A percentile compares a stretch with the other conserved stretches of the same genome.
phyloP scores from a whole-genome alignment of 345 rosid genomes.

The Eucalyptus cloeziana region DNA sequence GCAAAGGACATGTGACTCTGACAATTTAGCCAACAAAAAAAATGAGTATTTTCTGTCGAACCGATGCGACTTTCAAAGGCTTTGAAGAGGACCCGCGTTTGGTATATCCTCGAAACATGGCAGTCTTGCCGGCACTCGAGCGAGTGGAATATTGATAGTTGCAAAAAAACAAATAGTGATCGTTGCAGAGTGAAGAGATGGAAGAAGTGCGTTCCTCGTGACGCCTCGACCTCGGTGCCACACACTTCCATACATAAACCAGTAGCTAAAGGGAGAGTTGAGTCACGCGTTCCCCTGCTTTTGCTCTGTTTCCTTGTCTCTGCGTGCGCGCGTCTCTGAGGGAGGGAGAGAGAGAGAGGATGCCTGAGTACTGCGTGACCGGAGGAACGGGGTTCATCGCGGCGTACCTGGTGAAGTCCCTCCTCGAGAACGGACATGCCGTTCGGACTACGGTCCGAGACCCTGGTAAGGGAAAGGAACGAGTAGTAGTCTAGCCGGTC shows the following conservation, averaged over 20 bases:
- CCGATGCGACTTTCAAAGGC: background rate
- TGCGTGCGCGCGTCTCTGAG: background rate
- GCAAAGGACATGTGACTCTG: background rate
- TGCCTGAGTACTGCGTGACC: constrained; percentile 84
- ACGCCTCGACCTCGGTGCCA: background rate
- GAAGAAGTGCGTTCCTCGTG: background rate
- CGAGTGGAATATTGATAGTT: background rate
- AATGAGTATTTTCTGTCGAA: background rate
- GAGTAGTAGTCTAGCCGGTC: background rate
- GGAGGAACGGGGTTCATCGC: constrained; percentile 94
- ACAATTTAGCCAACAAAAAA: background rate
- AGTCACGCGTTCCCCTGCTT: background rate
- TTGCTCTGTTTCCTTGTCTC: background rate
- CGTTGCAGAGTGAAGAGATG: background rate
- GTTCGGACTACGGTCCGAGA: constrained; percentile 76
- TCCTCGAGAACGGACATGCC: constrained; percentile 50
- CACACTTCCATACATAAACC: background rate
- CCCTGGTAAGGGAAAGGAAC: constrained; percentile 30
- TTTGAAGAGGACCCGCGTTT: background rate
- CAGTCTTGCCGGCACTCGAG: background rate
- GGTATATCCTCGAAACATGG: background rate
- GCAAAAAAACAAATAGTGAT: background rate
- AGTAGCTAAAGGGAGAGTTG: background rate
- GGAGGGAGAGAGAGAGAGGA: background rate
- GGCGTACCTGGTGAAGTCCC: constrained; percentile 50